phyloP scores from a whole-genome alignment of 371 early-diverging fungal species.

The Dinochytrium kinnereticum region DNA sequence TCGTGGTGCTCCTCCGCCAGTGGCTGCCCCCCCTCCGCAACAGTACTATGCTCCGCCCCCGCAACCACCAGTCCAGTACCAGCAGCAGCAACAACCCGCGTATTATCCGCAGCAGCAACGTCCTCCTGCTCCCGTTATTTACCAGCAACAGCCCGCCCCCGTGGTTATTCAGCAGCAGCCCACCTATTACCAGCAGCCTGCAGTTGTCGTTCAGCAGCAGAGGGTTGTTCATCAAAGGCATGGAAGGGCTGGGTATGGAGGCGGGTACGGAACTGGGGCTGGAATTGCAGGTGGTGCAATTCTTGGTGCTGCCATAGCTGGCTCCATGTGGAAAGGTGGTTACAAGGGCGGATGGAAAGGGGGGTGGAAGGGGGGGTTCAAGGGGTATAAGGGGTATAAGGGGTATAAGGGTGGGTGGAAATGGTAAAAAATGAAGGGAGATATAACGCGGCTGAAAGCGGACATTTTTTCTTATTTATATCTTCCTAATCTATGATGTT shows the following conservation, averaged over 20 bases:
- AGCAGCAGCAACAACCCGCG: constrained; percentile 11
- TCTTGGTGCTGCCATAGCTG: background rate
- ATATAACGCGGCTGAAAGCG: background rate
- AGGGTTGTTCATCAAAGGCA: constrained; percentile 4
- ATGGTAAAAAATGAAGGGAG: background rate
- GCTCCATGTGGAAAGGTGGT: background rate
- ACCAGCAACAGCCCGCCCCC: constrained; percentile 14
- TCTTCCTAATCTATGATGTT: background rate
- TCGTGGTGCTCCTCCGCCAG: background rate
- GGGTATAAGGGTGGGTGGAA: constrained; percentile 3
- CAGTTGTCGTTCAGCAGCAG: background rate
- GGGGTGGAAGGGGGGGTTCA: background rate
- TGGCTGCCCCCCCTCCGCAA: constrained; percentile 1
- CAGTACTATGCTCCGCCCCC: constrained; percentile 6
- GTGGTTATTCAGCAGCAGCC: constrained; percentile 15
- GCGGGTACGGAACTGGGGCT: background rate
- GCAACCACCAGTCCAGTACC: background rate
- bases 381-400: background rate
- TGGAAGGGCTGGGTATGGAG: background rate
- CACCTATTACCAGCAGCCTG: background rate
- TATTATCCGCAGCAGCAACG: too few species aligned
- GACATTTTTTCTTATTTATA: background rate
- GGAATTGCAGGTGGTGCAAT: constrained; percentile 1
- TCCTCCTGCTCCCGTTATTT: background rate
- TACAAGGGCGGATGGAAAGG: background rate